These are phyloP conservation scores for Leonotis leonurus DNA, from an alignment of 257 asterid genomes.

Conservation along the genomic window DNA sequence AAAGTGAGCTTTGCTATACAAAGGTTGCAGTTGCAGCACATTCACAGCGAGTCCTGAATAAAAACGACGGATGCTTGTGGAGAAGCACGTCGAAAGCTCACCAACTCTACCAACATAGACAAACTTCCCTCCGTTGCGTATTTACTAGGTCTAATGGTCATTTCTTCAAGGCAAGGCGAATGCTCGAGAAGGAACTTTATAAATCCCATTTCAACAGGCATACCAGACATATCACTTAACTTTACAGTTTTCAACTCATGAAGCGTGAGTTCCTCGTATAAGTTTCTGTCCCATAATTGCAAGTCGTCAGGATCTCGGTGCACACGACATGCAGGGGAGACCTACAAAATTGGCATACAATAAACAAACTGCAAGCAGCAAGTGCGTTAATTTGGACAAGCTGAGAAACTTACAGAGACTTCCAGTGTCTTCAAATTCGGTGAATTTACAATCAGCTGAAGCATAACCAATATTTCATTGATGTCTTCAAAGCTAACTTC, in stretches of 20 bases:
- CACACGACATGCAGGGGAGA: constrained; percentile 38
- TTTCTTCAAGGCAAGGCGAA: constrained; percentile 51
- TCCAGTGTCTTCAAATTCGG: constrained; percentile 66
- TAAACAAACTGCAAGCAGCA: not conserved
- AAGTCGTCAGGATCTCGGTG: constrained; percentile 34
- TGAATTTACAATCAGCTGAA: constrained; percentile 65
- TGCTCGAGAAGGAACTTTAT: constrained; percentile 63
- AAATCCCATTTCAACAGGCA: constrained; percentile 57
- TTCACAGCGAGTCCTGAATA: constrained; percentile 33
- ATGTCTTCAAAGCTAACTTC: constrained; percentile 81
- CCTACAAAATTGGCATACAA: constrained; percentile 26
- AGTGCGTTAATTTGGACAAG: not conserved
- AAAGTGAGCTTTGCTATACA: not conserved
- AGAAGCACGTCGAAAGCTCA: constrained; percentile 73
- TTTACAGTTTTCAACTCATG: constrained; percentile 43
- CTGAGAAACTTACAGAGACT: constrained; percentile 50
- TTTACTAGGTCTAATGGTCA: constrained; percentile 48
- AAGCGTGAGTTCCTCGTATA: constrained; percentile 26
- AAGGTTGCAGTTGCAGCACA: constrained; percentile 3
- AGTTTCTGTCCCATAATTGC: constrained; percentile 41
- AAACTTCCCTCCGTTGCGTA: constrained; percentile 39
- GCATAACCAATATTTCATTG: constrained; percentile 62
- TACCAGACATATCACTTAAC: constrained; percentile 50
- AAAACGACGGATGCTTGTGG: constrained; percentile 58
- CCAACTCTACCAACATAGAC: constrained; percentile 54